Conservation (phyloP, 2,329 filamentous ascomycete species). For the Penicillium sp. region DNA sequence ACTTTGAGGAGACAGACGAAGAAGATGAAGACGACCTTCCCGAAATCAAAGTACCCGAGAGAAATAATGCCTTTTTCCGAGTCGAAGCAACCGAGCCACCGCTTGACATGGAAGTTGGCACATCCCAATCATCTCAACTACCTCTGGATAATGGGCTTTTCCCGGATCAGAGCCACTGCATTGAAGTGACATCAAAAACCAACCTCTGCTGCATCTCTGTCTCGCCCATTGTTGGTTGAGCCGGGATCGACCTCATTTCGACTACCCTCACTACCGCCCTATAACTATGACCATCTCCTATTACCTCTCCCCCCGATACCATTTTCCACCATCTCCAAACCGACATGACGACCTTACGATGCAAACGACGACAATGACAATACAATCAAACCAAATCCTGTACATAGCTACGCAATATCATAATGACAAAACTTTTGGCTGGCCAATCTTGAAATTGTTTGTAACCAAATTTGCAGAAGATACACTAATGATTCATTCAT, state of each 20-base stretch:
- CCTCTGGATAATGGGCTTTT: slow-evolving; percentile 25
- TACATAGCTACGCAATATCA: slow-evolving; percentile 21
- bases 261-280: not conserved
- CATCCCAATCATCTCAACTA: slow-evolving; percentile 9
- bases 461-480: not conserved
- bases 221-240: slow-evolving; percentile 16
- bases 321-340: not conserved
- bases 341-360: slow-evolving; percentile 27
- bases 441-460: slow-evolving; percentile 11
- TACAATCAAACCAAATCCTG: slow-evolving; percentile 21
- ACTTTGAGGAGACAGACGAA: slow-evolving; percentile 39
- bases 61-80: slow-evolving; percentile 7
- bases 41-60: slow-evolving; percentile 14
- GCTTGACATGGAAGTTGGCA: slow-evolving; percentile 1
- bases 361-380: slow-evolving; percentile 21
- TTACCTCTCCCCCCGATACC: not conserved
- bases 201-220: slow-evolving; percentile 31
- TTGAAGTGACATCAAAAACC: slow-evolving; percentile 31
- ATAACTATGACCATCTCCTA: not conserved
- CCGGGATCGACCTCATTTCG: not conserved
- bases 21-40: slow-evolving; percentile 32
- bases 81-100: slow-evolving; percentile 17
- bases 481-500: not conserved
- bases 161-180: slow-evolving; percentile 32
- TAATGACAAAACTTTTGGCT: slow-evolving; percentile 22